phyloP scores from a whole-genome alignment of 768 basidiomycete genomes.

The Suillus clintonianus region DNA sequence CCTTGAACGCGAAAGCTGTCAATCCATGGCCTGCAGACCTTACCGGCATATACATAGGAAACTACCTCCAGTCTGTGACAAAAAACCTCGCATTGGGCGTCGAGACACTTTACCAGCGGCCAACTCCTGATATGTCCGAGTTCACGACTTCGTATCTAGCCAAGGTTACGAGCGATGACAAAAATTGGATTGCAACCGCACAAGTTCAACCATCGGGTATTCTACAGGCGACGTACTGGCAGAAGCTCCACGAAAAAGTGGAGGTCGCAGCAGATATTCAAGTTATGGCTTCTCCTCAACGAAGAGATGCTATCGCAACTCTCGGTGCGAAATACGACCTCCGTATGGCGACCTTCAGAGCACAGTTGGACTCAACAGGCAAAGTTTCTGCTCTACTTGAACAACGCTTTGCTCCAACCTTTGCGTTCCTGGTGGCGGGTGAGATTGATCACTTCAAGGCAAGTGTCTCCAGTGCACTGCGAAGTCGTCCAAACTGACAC shows the following conservation, averaged over 20 bases:
- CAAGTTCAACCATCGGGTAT: conserved; percentile 82
- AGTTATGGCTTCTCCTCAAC: conserved; percentile 72
- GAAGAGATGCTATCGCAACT: conserved; percentile 90
- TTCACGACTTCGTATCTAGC: conserved; percentile 74
- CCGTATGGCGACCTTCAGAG: conserved; percentile 89
- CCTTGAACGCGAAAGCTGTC: conserved; percentile 81
- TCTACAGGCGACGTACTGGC: conserved; percentile 93
- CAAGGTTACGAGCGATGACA: conserved; percentile 71
- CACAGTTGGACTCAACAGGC: conserved; percentile 91
- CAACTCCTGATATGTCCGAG: conserved; percentile 70
- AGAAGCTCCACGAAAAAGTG: conserved; percentile 92
- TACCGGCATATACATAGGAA: conserved; percentile 90
- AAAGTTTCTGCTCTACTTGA: conserved; percentile 95
- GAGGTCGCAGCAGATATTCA: conserved; percentile 96
- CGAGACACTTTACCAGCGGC: conserved; percentile 83
- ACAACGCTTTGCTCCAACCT: conserved; percentile 93
- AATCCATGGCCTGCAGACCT: conserved; percentile 89
- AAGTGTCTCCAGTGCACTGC: conserved; percentile 16
- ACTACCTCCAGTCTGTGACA: conserved; percentile 89
- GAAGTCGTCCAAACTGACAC: conserved; percentile 1
- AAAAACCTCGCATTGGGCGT: conserved; percentile 87
- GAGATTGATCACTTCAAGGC: conserved; percentile 99
- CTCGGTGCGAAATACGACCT: conserved; percentile 97
- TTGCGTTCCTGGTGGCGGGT: conserved; percentile 91
- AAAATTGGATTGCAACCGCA: conserved; percentile 92